Conservation (phyloP, 345 rosid species). For the Linum tenue region DNA sequence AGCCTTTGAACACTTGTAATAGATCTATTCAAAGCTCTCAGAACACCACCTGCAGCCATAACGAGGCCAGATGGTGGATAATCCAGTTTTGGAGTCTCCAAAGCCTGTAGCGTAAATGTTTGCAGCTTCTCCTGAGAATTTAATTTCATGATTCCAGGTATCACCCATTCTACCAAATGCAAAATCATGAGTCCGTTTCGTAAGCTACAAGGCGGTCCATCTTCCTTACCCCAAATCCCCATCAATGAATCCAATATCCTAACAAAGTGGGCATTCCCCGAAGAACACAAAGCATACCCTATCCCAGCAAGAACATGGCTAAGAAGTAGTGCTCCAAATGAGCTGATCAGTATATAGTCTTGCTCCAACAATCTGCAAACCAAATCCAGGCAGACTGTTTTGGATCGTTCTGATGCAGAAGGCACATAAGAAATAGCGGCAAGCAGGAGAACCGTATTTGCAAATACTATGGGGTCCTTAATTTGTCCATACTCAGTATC, state of each 20-base stretch:
- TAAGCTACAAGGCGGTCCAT: constrained; percentile 41
- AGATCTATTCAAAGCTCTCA: constrained; percentile 52
- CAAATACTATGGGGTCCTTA: constrained; percentile 38
- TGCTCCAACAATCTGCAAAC: constrained; percentile 52
- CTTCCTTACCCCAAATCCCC: constrained; percentile 53
- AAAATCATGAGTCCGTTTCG: constrained; percentile 64
- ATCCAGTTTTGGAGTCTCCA: constrained; percentile 35
- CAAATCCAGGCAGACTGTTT: constrained; percentile 46
- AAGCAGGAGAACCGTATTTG: constrained; percentile 51
- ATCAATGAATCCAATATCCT: constrained; percentile 46
- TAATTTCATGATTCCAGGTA: constrained; percentile 48
- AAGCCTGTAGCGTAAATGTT: constrained; percentile 26
- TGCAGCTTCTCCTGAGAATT: constrained; percentile 34
- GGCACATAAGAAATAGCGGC: constrained; percentile 63
- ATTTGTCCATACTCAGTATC: constrained; percentile 17
- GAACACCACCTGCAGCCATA: constrained; percentile 69
- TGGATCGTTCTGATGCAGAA: constrained; percentile 42
- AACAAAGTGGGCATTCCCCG: constrained; percentile 31
- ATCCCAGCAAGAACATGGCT: constrained; percentile 62
- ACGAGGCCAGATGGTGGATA: constrained; percentile 42
- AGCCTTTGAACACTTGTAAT: constrained; percentile 27
- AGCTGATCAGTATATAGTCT: constrained; percentile 29
- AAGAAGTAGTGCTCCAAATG: constrained; percentile 30
- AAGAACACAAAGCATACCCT: constrained; percentile 69
- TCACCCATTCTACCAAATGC: constrained; percentile 79